phyloP scores from a whole-genome alignment of 2,329 filamentous ascomycete genomes.

The Colletotrichum salicis region DNA sequence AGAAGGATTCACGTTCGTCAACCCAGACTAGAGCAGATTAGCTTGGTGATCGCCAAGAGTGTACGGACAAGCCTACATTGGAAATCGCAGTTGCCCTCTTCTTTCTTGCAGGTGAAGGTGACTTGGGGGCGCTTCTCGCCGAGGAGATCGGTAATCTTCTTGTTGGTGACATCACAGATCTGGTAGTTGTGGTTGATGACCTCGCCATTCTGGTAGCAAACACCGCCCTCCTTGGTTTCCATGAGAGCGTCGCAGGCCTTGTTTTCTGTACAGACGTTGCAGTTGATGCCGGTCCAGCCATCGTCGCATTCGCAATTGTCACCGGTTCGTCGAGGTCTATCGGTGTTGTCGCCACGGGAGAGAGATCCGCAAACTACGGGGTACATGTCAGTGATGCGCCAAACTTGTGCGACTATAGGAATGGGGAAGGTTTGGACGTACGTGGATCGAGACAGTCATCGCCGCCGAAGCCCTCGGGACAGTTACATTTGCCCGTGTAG shows the following conservation, averaged over 20 bases:
- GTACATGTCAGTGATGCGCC: constrained; percentile 34
- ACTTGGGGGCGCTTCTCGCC: constrained; percentile 89
- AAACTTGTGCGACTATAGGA: constrained; percentile 1
- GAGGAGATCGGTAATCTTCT: constrained; percentile 88
- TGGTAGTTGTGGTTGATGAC: constrained; percentile 96
- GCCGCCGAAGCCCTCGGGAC: constrained; percentile 91
- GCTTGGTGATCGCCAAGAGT: background rate
- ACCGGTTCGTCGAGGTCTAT: constrained; percentile 78
- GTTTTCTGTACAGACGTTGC: constrained; percentile 90
- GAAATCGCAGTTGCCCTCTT: constrained; percentile 85
- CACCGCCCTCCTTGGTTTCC: constrained; percentile 81
- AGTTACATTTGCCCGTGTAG: constrained; percentile 91
- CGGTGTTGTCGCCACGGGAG: constrained; percentile 81
- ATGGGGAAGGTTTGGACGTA: constrained; percentile 48
- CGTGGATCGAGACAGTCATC: constrained; percentile 90
- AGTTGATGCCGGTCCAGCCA: constrained; percentile 97
- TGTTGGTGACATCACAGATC: constrained; percentile 97
- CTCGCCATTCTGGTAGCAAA: constrained; percentile 92
- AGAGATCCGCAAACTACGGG: constrained; percentile 83
- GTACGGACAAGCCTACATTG: constrained; percentile 73
- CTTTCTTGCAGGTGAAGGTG: constrained; percentile 88
- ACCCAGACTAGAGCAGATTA: constrained; percentile 80
- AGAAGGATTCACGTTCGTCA: constrained; percentile 93
- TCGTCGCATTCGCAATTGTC: constrained; percentile 83
- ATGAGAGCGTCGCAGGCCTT: constrained; percentile 89